Base-by-base conservation (phyloP, 2,329 filamentous ascomycete species). In the Bipolaris sorokiniana region DNA sequence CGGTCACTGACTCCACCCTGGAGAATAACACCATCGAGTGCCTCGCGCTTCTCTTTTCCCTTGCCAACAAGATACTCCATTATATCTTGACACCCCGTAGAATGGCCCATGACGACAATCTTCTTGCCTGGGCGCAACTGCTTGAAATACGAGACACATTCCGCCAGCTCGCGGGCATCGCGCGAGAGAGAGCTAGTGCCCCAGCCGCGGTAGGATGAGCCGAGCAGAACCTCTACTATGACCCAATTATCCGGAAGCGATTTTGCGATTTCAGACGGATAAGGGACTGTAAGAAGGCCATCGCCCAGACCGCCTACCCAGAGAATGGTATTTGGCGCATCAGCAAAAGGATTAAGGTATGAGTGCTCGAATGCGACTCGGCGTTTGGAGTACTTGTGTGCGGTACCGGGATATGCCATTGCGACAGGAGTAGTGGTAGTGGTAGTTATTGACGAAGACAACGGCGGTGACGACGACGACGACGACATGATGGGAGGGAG, bases 1-100 rank as follows among this genome's bases (percentile, higher is more conserved):
- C 91, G 83, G 73, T 97, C 92, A 1, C 87, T 91, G 3, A 93
- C 88, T 0, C 90, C 88, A 0, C 89, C 91, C 74, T 96, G 92
- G 52, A 97, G 78, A 42, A 97, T 89, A 47, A 87, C 88, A 34
- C 89, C 92, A 58, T 95, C 86, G 1, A 96, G 78, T 0, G 56
- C 78, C 0, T 85, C 83, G 11, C 84, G 77, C 38, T 77, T 75
- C 10, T 56, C 46, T 11, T 18, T 4, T 1, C 53, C 76, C 28
- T 60, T 68, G 42, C 67, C 69, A n/a, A 71, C 62, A 1, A 88
- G 70, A 63, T 90, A 90, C 64, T 89, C 84, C 76, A 90, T 82
- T 11, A 86, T 81, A 69, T 90, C 88, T 72, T 90, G 88, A 46
- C 72, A 89, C 0, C 88, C 88, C 0, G 88, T 90, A 1, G 84